These are phyloP conservation scores for Yamadazyma laniorum DNA, from an alignment of 805 yeast genomes.

Conservation along the genomic window DNA sequence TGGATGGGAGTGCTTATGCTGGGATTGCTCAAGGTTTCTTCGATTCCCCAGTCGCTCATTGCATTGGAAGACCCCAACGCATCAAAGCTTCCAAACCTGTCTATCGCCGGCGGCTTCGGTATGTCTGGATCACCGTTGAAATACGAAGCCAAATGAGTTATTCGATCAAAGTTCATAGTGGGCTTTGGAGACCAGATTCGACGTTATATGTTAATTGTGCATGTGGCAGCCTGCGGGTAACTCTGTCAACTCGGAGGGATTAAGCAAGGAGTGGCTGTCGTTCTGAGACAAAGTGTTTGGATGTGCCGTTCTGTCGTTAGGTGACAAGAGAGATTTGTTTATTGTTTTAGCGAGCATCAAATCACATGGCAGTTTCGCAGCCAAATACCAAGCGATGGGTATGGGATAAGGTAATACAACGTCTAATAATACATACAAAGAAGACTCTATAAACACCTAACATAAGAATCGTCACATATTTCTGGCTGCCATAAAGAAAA, in stretches of 20 bases:
- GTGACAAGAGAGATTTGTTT: neutral
- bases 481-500: no score
- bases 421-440: slow-evolving; percentile 5
- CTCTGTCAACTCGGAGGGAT: no score
- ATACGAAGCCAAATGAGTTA: slow-evolving; percentile 26
- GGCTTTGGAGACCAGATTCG: neutral
- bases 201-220: no score
- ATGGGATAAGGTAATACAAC: neutral
- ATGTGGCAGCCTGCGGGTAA: no score
- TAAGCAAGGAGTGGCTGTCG: no score
- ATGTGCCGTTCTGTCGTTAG: neutral
- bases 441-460: slow-evolving; percentile 2
- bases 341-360: neutral
- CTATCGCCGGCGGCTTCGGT: neutral
- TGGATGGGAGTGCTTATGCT: neutral
- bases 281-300: no score
- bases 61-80: slow-evolving; percentile 11
- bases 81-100: slow-evolving; percentile 1
- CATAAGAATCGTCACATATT: no score
- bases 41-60: slow-evolving; percentile 39
- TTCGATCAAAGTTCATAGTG: slow-evolving; percentile 27
- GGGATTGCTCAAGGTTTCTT: slow-evolving; percentile 15
- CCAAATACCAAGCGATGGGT: neutral
- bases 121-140: slow-evolving; percentile 10
- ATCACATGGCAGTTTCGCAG: slow-evolving; percentile 3